Evolutionary conservation across 225 moss, liverwort and hornwort species (phyloP), one percentile per base, ranked within the genome.

Genomic region (Antitrichia curtipendula): DNA sequence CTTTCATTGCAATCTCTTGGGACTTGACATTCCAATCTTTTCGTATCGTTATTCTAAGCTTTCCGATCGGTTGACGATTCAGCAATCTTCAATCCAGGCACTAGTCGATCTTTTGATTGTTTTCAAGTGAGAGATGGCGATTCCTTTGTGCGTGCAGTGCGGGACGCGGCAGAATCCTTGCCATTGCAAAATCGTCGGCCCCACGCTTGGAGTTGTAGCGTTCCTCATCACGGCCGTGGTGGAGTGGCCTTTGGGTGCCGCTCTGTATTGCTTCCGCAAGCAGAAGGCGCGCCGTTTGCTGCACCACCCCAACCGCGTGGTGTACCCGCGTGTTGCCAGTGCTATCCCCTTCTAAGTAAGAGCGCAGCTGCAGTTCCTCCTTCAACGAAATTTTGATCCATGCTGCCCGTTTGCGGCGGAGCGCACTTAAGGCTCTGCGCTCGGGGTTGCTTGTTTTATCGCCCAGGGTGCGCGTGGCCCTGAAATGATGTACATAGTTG

Each of bases 101-200:
- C 17, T 45, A 49, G 8, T 47, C 47, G 47, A 49, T 49, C 43
- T 28, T 5, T 45, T 38, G 31, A 28, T 53, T 10, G 62, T 9
- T 12, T 13, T 49, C 49, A 49, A 49, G 60, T 17, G 29, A 58
- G 43, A 22, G 38, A 66, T 15, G 93, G 90, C 93, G 78, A 90
- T 97, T 93, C 95, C 96, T 0, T 86, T 92, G 91, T 97, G 95
- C 76, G 91, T 97, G 50, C 92, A 96, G 82, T 96, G 95, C 36
- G 91, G 91, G 36, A 93, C 96, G 36, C 89, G 82, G 25, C 89
- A 91, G 85, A 97, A 96, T 38, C 93, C 93, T 14, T 97, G 95
- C 62, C 92, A 74, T 4, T 97, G 96, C 90, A 96, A 93, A 82
- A 89, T 96, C 61, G 92, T 95, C 3, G 97, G n/a, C n/a, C n/a